Evolutionary conservation across 2,329 filamentous ascomycete genomes (phyloP).

Genomic region (Xylaria sp.): DNA sequence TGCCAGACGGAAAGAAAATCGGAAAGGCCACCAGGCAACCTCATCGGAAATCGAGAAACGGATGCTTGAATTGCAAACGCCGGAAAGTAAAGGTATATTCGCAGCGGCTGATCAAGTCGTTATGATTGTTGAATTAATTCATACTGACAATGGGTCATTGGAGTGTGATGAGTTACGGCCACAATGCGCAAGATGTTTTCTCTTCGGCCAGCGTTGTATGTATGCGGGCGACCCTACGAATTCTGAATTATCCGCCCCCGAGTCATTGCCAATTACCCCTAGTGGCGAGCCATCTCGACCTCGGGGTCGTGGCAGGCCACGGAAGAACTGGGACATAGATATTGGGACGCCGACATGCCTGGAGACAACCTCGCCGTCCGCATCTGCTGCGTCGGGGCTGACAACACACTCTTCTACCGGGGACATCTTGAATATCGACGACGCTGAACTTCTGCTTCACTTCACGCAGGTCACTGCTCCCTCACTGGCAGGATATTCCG

Average conservation of each 20-base stretch:
- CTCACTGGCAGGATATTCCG: background rate
- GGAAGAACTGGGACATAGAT: constrained; percentile 4
- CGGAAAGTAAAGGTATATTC: constrained; percentile 23
- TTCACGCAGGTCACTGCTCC: constrained; percentile 17
- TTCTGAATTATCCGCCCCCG: background rate
- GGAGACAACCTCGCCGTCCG: background rate
- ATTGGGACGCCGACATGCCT: background rate
- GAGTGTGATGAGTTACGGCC: constrained; percentile 17
- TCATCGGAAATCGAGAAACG: constrained; percentile 20
- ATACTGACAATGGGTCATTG: background rate
- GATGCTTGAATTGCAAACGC: constrained; percentile 23
- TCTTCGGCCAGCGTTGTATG: constrained; percentile 5
- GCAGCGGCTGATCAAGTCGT: background rate
- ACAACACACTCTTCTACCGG: background rate
- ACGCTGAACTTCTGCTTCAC: constrained; percentile 22
- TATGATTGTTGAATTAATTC: background rate
- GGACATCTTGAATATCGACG: constrained; percentile 6
- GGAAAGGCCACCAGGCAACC: background rate
- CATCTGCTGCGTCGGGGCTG: background rate
- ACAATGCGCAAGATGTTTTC: constrained; percentile 10
- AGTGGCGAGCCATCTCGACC: background rate
- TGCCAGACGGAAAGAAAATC: background rate
- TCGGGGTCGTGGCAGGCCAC: constrained; percentile 21
- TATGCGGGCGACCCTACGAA: background rate
- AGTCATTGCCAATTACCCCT: background rate